These are phyloP conservation scores for Rosa chinensis DNA, from an alignment of 306 rosid genomes.

Conservation along the genomic window DNA sequence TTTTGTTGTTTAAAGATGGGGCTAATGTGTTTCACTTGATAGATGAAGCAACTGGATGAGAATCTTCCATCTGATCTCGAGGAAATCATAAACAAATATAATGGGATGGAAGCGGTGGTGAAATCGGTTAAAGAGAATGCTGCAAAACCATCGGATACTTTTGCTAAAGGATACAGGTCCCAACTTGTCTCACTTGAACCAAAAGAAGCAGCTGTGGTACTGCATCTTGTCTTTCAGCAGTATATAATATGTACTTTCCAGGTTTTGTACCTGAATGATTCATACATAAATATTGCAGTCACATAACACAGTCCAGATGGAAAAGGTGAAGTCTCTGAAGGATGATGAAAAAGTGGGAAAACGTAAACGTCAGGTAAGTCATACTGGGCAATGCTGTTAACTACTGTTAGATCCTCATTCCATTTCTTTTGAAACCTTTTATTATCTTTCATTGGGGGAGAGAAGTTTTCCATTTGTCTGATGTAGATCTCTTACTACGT, in stretches of 20 bases:
- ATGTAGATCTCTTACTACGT: conserved; percentile 27
- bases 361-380: conserved; percentile 54
- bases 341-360: conserved; percentile 40
- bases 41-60: conserved; percentile 60
- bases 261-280: background rate
- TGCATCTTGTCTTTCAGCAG: conserved; percentile 10
- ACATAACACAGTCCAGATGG: conserved; percentile 24
- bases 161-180: conserved; percentile 16
- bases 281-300: conserved; percentile 24
- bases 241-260: background rate
- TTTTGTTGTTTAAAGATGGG: background rate
- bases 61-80: conserved; percentile 57
- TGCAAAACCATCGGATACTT: conserved; percentile 4
- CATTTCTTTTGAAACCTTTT: background rate
- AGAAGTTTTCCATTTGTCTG: conserved; percentile 25
- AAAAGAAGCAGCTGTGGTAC: conserved; percentile 30
- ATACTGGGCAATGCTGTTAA: background rate
- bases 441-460: background rate
- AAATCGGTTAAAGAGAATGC: conserved; percentile 24
- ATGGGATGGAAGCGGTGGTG: conserved; percentile 32
- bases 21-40: conserved; percentile 38
- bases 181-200: conserved; percentile 23
- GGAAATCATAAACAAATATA: conserved; percentile 46
- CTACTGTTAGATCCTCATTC: background rate
- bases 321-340: conserved; percentile 44